Conservation (phyloP, 805 yeast species). For the Wickerhamiella nectarea region DNA sequence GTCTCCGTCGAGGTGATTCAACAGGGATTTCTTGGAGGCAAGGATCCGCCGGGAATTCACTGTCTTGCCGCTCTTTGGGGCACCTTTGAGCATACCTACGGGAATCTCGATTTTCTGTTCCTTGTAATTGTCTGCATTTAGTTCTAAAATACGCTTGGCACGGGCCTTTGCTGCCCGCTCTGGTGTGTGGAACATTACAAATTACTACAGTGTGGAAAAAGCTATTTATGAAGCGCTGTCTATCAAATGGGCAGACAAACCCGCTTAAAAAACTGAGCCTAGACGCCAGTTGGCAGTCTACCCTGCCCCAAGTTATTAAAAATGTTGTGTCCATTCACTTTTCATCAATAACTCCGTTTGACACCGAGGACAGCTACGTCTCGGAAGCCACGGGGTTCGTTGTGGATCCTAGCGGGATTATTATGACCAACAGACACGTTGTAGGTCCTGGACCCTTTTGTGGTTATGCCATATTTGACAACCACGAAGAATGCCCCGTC, state of each 20-base stretch:
- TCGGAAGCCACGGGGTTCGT: conserved; percentile 90
- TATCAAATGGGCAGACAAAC: conserved; percentile 3
- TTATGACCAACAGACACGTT: conserved; percentile 84
- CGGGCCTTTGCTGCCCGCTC: conserved; percentile 14
- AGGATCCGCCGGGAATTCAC: conserved; percentile 27
- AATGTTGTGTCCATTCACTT: conserved; percentile 84
- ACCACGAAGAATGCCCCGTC: conserved; percentile 85
- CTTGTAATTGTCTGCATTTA: conserved; percentile 18
- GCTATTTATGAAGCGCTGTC: conserved; percentile 1
- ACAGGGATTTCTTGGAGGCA: conserved; percentile 27
- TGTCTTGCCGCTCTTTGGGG: conserved; percentile 20
- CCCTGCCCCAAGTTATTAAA: conserved; percentile 51
- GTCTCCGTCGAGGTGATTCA: conserved; percentile 32
- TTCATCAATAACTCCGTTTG: conserved; percentile 74
- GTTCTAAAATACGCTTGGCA: conserved; percentile 17
- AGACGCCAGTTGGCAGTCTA: conserved; percentile 5
- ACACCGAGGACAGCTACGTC: conserved; percentile 66
- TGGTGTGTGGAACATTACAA: conserved; percentile 1
- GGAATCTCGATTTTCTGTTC: conserved; percentile 20
- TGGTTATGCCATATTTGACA: conserved; percentile 85
- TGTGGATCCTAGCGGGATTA: conserved; percentile 72
- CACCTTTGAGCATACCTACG: conserved; percentile 18
- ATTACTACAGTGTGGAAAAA: background rate
- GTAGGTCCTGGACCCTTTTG: conserved; percentile 92
- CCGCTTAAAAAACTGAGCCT: background rate